Conservation (phyloP, 306 rosid species). For the Gleditsia sinensis region DNA sequence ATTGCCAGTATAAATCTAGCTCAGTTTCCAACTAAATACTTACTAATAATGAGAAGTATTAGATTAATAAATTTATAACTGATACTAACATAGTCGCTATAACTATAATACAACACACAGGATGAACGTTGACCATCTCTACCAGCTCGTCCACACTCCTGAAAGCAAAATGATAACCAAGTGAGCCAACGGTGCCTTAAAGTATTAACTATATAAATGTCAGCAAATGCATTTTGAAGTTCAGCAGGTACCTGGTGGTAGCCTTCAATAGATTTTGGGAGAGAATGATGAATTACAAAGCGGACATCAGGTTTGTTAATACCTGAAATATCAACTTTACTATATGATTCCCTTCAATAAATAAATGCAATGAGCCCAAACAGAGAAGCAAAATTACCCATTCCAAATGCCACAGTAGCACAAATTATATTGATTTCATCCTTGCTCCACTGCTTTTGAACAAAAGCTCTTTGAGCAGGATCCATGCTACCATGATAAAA, state of each 20-base stretch:
- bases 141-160: conserved; percentile 99
- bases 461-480: conserved; percentile 78
- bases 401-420: conserved; percentile 99
- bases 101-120: conserved; percentile 87
- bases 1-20: conserved; percentile 5
- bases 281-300: conserved; percentile 95
- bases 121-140: conserved; percentile 95
- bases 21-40: conserved; percentile 2
- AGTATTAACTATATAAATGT: conserved; percentile 13
- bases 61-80: background rate
- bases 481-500: conserved; percentile 98
- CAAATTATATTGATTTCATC: conserved; percentile 93
- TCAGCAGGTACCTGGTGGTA: conserved; percentile 80
- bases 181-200: conserved; percentile 37
- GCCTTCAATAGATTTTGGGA: conserved; percentile 97
- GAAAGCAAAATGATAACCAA: conserved; percentile 36
- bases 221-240: conserved; percentile 9
- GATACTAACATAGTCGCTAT: conserved; percentile 84
- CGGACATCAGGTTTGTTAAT: conserved; percentile 99
- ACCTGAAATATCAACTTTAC: conserved; percentile 62
- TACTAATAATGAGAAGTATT: conserved; percentile 26
- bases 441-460: conserved; percentile 98
- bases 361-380: conserved; percentile 36
- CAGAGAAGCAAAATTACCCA: conserved; percentile 69
- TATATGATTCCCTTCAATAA: conserved; percentile 34